Percentiles rank a stretch among this genome's conserved stretches.
Conservation (phyloP, 805 yeast genomes). For the Grigorovia yakushimaensis region DNA sequence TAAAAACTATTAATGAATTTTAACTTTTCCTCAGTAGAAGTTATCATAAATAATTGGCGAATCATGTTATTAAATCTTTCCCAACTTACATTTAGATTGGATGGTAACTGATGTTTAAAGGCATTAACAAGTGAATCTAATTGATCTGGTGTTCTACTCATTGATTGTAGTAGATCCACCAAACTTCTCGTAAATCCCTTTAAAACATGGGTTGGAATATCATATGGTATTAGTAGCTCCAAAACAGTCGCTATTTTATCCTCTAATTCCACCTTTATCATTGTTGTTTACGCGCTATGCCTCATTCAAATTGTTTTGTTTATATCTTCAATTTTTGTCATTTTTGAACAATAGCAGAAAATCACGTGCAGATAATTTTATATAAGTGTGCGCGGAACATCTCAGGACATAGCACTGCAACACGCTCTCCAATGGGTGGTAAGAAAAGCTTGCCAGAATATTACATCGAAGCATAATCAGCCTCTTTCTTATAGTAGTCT, state of each 20-base stretch:
- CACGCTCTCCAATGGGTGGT: too few relatives aligned
- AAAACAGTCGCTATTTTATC: background rate
- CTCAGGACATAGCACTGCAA: too few relatives aligned
- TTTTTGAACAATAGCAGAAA: background rate
- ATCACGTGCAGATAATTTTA: background rate
- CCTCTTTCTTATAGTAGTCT: slow-evolving; percentile 1
- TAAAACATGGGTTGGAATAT: background rate
- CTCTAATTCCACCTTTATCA: background rate
- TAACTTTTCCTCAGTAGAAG: slow-evolving; percentile 13
- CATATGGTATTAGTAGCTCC: background rate
- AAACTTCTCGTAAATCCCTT: slow-evolving; percentile 13
- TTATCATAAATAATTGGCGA: slow-evolving; percentile 11
- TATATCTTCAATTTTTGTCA: background rate
- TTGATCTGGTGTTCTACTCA: slow-evolving; percentile 11
- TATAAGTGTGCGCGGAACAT: too few relatives aligned
- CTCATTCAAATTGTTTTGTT: background rate
- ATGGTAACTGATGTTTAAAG: slow-evolving; percentile 11
- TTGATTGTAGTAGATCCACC: slow-evolving; percentile 10
- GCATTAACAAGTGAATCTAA: slow-evolving; percentile 14
- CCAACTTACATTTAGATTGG: slow-evolving; percentile 15
- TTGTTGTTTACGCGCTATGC: background rate
- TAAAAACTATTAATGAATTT: slow-evolving; percentile 15
- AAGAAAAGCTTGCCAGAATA: too few relatives aligned
- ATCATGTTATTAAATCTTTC: slow-evolving; percentile 13
- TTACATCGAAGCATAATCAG: slow-evolving; percentile 1